Evolutionary conservation across 352 stramenopile genomes (phyloP), one percentile per base, ranked within the genome.

Genomic region (Globisporangium acanthophoron): DNA sequence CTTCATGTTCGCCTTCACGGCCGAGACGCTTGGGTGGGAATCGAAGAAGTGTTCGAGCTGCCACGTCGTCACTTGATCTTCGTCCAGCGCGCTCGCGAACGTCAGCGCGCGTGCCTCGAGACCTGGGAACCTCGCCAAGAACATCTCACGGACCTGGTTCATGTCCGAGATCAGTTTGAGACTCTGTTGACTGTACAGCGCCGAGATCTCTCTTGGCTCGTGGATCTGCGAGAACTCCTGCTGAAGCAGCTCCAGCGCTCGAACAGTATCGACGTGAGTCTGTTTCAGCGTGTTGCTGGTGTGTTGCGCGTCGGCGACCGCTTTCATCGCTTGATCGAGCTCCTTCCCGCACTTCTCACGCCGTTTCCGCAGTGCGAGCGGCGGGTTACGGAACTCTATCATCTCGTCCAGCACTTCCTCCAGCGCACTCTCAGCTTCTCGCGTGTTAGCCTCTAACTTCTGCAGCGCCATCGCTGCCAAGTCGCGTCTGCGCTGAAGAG

Each of bases 31-130:
- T 20, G 52, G 65, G 58, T 83, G 58, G 5, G 54, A 37, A 3
- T 71, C 56, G 37, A 94, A 88, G 52, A 94, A 92, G 13, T 61
- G 66, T n/a, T 81, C 58, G 2, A 94, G 68, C 45, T 92, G 81
- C 67, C 76, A 88, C 29, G 50, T 73, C 12, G 78, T 85, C 50
- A 92, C 69, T 50, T 65, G 56, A 1, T 65, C 66, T 27, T 76
- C 69, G 3, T 74, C 70, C 0, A 94, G 33, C 24, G 76, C 62
- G 2, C 59, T 61, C 0, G 78, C 72, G 58, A 94, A 92, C 16
- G 70, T 57, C 43, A 81, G 55, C 1, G 84, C 81, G 27, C 82
- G 80, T 3, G 75, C 69, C 43, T 90, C 78, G 15, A 89, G 60
- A 0, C 76, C 73, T 43, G 84, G 80, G 60, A 94, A 94, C 24